These are phyloP conservation scores for Graphilbum ipis-grandicollis DNA, from an alignment of 2,329 filamentous ascomycete species.

Conservation along the genomic window DNA sequence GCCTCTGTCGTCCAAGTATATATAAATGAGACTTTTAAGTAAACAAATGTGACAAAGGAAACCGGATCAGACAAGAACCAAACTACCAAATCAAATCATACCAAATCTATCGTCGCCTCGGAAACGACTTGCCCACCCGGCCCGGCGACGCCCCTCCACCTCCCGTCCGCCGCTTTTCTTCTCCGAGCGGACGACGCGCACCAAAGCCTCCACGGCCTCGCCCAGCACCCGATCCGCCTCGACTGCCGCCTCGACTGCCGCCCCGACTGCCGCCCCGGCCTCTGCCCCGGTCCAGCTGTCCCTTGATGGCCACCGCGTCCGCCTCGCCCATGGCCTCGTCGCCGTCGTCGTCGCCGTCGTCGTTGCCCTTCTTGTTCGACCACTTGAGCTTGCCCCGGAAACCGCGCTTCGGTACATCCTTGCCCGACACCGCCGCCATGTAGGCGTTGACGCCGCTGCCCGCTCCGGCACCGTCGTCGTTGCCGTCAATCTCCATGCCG, in stretches of 20 bases:
- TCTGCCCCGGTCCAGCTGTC: slow-evolving; percentile 16
- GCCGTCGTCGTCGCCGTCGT: slow-evolving; percentile 24
- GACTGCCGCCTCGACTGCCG: slow-evolving; percentile 14
- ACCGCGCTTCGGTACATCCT: slow-evolving; percentile 46
- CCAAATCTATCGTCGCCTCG: slow-evolving; percentile 5
- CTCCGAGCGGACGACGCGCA: slow-evolving; percentile 16
- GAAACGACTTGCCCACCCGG: slow-evolving; percentile 13
- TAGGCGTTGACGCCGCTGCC: slow-evolving; percentile 49
- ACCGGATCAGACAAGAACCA: too few species aligned
- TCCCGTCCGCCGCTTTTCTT: slow-evolving; percentile 12
- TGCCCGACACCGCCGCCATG: slow-evolving; percentile 50
- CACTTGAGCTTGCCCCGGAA: slow-evolving; percentile 55
- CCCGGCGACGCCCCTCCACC: slow-evolving; percentile 6
- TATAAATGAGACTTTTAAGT: too few species aligned
- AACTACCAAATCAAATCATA: background rate
- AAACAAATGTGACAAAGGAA: too few species aligned
- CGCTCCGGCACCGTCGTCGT: too few species aligned
- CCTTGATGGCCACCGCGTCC: slow-evolving; percentile 23
- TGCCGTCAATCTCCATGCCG: slow-evolving; percentile 22
- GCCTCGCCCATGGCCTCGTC: slow-evolving; percentile 30
- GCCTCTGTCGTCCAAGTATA: too few species aligned
- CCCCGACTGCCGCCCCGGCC: slow-evolving; percentile 11
- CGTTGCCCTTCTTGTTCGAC: slow-evolving; percentile 39
- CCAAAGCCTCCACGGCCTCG: slow-evolving; percentile 14
- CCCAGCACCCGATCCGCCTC: slow-evolving; percentile 18